phyloP scores from a whole-genome alignment of 73 alveolate species.

The Durusdinium trenchii region DNA sequence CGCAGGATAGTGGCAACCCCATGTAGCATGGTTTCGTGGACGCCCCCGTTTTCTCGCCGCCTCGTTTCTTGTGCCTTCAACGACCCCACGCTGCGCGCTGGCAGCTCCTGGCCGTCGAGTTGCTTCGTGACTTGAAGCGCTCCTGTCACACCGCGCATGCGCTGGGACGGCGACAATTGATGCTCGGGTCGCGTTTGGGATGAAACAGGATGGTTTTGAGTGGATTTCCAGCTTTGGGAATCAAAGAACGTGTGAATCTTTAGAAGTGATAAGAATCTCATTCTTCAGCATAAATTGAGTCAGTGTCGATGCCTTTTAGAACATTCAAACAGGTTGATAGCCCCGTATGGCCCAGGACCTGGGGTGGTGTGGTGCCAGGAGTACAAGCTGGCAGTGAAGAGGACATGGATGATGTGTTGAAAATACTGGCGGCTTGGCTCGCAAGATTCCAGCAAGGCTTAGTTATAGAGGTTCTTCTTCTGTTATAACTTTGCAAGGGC shows the following conservation, averaged over 20 bases:
- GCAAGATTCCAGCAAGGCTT: not conserved
- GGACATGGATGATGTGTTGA: conserved; percentile 76
- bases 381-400: conserved; percentile 66
- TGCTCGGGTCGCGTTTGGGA: not conserved
- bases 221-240: not conserved
- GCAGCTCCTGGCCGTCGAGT: conserved; percentile 71
- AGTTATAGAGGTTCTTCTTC: not conserved
- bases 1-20: too few relatives aligned
- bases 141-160: conserved; percentile 77
- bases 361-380: conserved; percentile 81
- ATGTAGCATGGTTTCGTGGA: too few relatives aligned
- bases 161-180: conserved; percentile 78
- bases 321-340: too few relatives aligned
- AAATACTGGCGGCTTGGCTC: conserved; percentile 27
- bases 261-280: not conserved
- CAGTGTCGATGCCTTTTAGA: too few relatives aligned
- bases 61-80: not conserved
- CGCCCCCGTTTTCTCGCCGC: not conserved
- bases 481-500: not conserved
- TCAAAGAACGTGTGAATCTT: not conserved
- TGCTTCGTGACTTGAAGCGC: conserved; percentile 14
- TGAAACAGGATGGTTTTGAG: not conserved
- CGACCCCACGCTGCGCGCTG: not conserved
- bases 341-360: conserved; percentile 18
- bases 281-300: too few relatives aligned